These are phyloP conservation scores for Phytophthora rubi DNA, from an alignment of 352 stramenopile genomes.

Conservation along the genomic window DNA sequence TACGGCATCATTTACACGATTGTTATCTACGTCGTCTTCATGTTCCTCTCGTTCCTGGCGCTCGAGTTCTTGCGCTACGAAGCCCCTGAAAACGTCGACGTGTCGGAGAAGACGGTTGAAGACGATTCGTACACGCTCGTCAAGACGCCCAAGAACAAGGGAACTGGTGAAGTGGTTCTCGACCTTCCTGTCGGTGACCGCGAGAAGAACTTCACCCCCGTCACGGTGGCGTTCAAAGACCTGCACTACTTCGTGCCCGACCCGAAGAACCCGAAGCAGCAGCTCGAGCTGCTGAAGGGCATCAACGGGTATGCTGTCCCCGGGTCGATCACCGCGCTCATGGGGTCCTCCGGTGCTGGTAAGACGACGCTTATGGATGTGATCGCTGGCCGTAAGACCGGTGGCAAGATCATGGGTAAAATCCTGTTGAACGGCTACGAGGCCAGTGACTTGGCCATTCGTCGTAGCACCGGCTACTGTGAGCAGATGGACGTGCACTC, in stretches of 20 bases:
- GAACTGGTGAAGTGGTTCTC: neutral
- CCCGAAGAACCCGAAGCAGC: slow-evolving; percentile 12
- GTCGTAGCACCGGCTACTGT: slow-evolving; percentile 55
- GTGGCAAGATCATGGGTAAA: neutral
- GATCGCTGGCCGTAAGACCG: slow-evolving; percentile 1
- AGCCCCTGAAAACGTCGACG: slow-evolving; percentile 21
- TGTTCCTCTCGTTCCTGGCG: slow-evolving; percentile 26
- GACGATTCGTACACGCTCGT: slow-evolving; percentile 10
- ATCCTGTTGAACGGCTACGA: slow-evolving; percentile 46
- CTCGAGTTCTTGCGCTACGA: slow-evolving; percentile 33
- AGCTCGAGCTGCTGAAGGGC: slow-evolving; percentile 16
- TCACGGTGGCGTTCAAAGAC: slow-evolving; percentile 26
- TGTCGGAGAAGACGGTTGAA: slow-evolving; percentile 18
- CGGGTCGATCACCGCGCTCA: neutral
- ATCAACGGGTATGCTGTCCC: slow-evolving; percentile 6
- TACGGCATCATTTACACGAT: slow-evolving; percentile 23
- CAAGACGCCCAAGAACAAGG: slow-evolving; percentile 18
- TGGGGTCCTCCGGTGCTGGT: neutral
- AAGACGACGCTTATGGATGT: neutral
- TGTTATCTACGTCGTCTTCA: slow-evolving; percentile 41
- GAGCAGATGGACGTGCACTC: slow-evolving; percentile 91
- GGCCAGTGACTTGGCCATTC: slow-evolving; percentile 51
- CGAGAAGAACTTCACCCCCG: slow-evolving; percentile 18
- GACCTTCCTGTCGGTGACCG: neutral
- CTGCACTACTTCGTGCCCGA: slow-evolving; percentile 17